A percentile compares a stretch with the other conserved stretches of the same genome.
These are phyloP conservation scores for Ascochyta pisi DNA, from an alignment of 2,329 filamentous ascomycete genomes.

Conservation along the genomic window DNA sequence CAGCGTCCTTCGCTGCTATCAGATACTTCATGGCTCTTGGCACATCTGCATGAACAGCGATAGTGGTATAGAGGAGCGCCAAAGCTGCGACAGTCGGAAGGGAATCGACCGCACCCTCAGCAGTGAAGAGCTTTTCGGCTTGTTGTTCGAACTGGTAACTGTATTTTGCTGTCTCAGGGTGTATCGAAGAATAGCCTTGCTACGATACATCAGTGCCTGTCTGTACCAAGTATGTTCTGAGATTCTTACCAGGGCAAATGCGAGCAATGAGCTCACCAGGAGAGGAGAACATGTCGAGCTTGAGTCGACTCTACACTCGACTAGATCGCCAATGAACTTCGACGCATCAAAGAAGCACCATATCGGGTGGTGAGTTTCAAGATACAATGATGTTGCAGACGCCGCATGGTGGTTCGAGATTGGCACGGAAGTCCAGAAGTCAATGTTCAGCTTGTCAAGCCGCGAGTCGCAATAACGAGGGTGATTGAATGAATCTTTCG, in stretches of 20 bases:
- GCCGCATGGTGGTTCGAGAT: constrained; percentile 15
- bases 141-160: constrained; percentile 19
- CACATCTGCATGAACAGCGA: constrained; percentile 17
- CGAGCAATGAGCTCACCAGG: constrained; percentile 16
- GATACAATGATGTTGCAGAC: constrained; percentile 17
- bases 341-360: constrained; percentile 22
- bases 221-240: background rate
- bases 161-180: constrained; percentile 6
- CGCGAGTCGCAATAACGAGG: constrained; percentile 16
- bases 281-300: constrained; percentile 16
- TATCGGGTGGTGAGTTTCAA: constrained; percentile 20
- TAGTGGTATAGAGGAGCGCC: constrained; percentile 13
- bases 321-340: constrained; percentile 16
- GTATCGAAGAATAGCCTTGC: constrained; percentile 16
- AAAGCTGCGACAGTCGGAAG: constrained; percentile 15
- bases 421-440: constrained; percentile 19
- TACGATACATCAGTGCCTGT: background rate
- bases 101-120: constrained; percentile 5
- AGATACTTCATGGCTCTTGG: constrained; percentile 13
- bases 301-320: constrained; percentile 10
- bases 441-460: constrained; percentile 16
- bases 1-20: constrained; percentile 8
- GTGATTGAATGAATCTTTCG: background rate
- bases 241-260: constrained; percentile 16
- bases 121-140: constrained; percentile 17